Evolutionary conservation across 768 basidiomycete genomes (phyloP).

Genomic region (Leccinum aurantiacum): DNA sequence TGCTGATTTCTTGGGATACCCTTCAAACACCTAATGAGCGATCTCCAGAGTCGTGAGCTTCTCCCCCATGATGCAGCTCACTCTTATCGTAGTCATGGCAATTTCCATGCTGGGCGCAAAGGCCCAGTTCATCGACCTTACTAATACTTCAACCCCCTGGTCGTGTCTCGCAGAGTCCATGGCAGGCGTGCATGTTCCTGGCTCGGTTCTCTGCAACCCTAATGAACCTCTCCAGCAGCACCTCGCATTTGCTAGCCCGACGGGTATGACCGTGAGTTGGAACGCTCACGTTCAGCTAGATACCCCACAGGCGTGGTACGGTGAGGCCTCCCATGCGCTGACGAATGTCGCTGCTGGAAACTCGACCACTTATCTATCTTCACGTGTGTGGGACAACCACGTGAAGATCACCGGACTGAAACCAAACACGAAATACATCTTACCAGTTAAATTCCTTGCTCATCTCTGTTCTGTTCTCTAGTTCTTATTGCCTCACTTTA

Average conservation of each 20-base stretch:
- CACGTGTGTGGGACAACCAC: conserved; percentile 31
- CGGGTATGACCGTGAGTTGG: conserved; percentile 21
- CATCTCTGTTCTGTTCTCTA: not conserved
- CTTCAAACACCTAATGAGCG: no score
- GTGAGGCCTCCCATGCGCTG: conserved; percentile 18
- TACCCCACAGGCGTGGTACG: conserved; percentile 28
- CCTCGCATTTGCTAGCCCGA: no score
- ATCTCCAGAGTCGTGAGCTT: no score
- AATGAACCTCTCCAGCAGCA: no score
- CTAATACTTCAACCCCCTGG: conserved; percentile 9
- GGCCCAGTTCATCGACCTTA: conserved; percentile 21
- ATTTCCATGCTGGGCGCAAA: conserved; percentile 10
- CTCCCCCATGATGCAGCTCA: conserved; percentile 6
- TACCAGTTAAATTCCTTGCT: conserved; percentile 21
- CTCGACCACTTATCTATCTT: conserved; percentile 25
- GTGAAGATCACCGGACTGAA: conserved; percentile 28
- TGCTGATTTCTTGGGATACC: no score
- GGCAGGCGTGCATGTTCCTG: conserved; percentile 9
- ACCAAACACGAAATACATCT: conserved; percentile 21
- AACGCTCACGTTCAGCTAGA: conserved; percentile 21
- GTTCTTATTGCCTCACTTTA: not conserved
- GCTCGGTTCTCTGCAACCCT: no score
- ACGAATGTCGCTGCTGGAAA: conserved; percentile 20
- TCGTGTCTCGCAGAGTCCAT: conserved; percentile 30
- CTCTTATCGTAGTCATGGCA: conserved; percentile 1